phyloP scores from a whole-genome alignment of 192 early-diverging fungal species.

The Backusella australiensis region DNA sequence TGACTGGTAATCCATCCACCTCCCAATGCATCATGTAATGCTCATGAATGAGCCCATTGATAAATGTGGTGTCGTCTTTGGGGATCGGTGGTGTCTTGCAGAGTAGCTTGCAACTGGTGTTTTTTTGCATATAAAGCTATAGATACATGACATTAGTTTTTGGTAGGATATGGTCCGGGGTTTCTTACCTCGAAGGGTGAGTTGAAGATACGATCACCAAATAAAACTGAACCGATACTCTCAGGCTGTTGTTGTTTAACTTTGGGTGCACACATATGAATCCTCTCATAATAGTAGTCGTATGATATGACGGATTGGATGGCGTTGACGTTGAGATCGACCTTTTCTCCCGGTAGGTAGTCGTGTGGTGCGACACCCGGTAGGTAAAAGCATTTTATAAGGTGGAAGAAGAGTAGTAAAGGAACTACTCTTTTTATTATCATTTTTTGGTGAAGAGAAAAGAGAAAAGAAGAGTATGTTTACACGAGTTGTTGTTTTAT shows the following conservation, averaged over 20 bases:
- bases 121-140: constrained; percentile 64
- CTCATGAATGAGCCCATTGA: constrained; percentile 76
- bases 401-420: background rate
- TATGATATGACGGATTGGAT: constrained; percentile 80
- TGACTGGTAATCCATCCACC: constrained; percentile 86
- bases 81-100: constrained; percentile 58
- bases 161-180: background rate
- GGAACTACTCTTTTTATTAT: background rate
- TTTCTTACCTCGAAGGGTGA: constrained; percentile 72
- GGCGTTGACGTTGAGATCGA: constrained; percentile 83
- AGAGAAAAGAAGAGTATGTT: background rate
- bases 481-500: background rate
- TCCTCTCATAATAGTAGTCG: constrained; percentile 83
- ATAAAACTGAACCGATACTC: constrained; percentile 88
- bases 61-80: constrained; percentile 73
- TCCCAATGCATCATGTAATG: constrained; percentile 81
- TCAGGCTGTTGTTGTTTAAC: constrained; percentile 68
- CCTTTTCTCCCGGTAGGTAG: constrained; percentile 63
- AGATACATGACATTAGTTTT: too few relatives aligned
- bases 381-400: constrained; percentile 70
- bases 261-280: constrained; percentile 82
- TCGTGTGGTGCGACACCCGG: constrained; percentile 92
- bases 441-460: background rate
- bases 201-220: constrained; percentile 91
- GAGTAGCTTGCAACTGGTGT: constrained; percentile 58